These are phyloP conservation scores for Omphalea diandra DNA, from an alignment of 441 rosid species.

Conservation along the genomic window DNA sequence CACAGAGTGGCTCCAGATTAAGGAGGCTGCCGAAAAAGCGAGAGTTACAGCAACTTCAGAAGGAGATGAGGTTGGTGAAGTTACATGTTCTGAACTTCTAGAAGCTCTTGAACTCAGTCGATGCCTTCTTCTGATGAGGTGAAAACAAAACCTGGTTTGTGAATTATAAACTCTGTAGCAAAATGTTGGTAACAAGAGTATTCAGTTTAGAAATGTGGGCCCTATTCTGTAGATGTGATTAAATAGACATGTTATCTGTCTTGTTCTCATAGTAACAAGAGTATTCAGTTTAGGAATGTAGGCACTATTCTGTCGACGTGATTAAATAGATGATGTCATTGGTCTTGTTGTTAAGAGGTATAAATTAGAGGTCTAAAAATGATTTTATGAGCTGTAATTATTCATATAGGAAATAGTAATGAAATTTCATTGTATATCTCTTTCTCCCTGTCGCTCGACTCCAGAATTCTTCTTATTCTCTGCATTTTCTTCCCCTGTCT, in stretches of 20 bases:
- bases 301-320: no score
- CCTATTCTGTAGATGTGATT: no score
- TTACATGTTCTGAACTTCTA: slow-evolving; percentile 92
- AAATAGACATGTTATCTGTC: no score
- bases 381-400: background rate
- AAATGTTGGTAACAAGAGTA: background rate
- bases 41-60: slow-evolving; percentile 65
- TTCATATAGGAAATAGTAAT: background rate
- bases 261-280: no score
- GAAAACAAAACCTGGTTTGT: slow-evolving; percentile 22
- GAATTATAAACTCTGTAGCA: background rate
- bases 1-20: slow-evolving; percentile 90
- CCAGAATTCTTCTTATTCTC: background rate
- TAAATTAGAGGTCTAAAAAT: background rate
- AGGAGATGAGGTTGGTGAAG: slow-evolving; percentile 88
- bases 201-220: background rate
- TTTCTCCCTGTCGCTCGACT: background rate
- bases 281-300: no score
- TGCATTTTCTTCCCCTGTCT: background rate
- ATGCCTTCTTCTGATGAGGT: slow-evolving; percentile 98
- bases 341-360: background rate
- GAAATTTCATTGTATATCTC: background rate
- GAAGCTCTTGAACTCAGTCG: slow-evolving; percentile 99
- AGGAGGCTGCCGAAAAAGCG: slow-evolving; percentile 95
- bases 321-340: background rate